Evolutionary conservation across 176 grass and related monocot species (phyloP).

Genomic region (Rhipidocladum racemiflorum): DNA sequence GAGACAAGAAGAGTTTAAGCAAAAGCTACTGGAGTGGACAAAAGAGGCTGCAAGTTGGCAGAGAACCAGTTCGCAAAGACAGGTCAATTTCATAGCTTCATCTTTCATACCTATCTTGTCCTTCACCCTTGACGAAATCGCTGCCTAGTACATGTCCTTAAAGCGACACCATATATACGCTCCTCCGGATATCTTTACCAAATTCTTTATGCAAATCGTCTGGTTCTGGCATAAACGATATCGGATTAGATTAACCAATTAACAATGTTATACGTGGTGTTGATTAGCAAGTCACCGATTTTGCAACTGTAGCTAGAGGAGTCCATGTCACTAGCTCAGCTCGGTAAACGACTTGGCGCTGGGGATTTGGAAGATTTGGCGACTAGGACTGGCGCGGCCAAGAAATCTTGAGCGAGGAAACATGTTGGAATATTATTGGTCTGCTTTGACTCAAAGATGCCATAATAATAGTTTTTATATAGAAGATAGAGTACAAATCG

Average conservation of each 20-base stretch:
- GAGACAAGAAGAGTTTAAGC: background rate
- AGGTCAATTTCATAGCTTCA: constrained; percentile 9
- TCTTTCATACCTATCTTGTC: background rate
- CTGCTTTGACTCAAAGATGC: too few species aligned
- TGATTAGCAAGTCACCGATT: background rate
- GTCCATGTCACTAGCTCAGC: background rate
- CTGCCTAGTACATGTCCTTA: constrained; percentile 5
- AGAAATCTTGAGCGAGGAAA: background rate
- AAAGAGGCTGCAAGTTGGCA: background rate
- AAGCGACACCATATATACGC: constrained; percentile 19
- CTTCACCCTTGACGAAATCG: constrained; percentile 10
- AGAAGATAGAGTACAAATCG: too few species aligned
- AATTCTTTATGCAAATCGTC: background rate
- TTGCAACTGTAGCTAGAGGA: background rate
- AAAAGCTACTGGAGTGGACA: background rate
- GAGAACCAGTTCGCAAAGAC: background rate
- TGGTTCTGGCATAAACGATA: background rate
- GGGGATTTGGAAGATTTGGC: constrained; percentile 1
- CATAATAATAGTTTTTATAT: too few species aligned
- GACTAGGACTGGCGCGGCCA: background rate
- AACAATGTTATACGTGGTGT: background rate
- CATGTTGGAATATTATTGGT: too few species aligned
- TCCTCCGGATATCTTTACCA: background rate
- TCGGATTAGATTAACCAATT: background rate
- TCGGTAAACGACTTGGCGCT: background rate